phyloP scores from a whole-genome alignment of 1,139 yeast species.

The Entelexis sorbosivorans region DNA sequence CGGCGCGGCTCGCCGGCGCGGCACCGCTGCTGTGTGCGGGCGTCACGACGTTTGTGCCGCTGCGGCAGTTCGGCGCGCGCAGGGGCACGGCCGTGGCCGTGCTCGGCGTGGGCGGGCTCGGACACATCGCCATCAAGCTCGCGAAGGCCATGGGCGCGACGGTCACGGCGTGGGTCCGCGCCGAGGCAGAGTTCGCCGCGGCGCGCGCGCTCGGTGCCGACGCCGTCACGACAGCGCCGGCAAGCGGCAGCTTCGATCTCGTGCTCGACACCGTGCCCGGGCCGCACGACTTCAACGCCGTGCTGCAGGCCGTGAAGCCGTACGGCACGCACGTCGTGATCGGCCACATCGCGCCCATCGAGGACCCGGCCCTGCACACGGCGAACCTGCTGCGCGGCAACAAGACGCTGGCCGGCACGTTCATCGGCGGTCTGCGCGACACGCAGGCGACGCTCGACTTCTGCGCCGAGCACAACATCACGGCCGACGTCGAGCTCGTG shows the following conservation, averaged over 20 bases:
- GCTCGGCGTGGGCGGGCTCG: conserved; percentile 80
- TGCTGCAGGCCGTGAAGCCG: conserved; percentile 23
- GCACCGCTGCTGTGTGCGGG: conserved; percentile 77
- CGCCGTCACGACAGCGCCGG: conserved; percentile 16
- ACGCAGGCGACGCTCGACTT: conserved; percentile 23
- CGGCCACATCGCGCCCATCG: conserved; percentile 22
- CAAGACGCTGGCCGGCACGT: conserved; percentile 19
- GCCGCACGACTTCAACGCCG: conserved; percentile 25
- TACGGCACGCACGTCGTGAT: conserved; percentile 27
- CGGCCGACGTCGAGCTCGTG: conserved; percentile 20
- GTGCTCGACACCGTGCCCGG: conserved; percentile 27
- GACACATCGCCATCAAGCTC: conserved; percentile 67
- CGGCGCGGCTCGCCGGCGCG: conserved; percentile 49
- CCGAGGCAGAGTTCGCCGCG: conserved; percentile 12
- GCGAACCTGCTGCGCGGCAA: conserved; percentile 10
- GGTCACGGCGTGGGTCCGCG: conserved; percentile 16
- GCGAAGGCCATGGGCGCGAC: conserved; percentile 45
- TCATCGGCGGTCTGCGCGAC: conserved; percentile 21
- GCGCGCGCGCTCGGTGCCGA: conserved; percentile 20
- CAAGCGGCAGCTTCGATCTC: conserved; percentile 24
- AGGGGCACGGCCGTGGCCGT: conserved; percentile 73
- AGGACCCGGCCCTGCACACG: neutral
- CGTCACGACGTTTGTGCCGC: conserved; percentile 71
- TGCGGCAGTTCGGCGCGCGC: conserved; percentile 50
- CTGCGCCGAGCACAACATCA: conserved; percentile 21